phyloP scores from a whole-genome alignment of 208 protist genomes.

The Wallacemonas sp. region DNA sequence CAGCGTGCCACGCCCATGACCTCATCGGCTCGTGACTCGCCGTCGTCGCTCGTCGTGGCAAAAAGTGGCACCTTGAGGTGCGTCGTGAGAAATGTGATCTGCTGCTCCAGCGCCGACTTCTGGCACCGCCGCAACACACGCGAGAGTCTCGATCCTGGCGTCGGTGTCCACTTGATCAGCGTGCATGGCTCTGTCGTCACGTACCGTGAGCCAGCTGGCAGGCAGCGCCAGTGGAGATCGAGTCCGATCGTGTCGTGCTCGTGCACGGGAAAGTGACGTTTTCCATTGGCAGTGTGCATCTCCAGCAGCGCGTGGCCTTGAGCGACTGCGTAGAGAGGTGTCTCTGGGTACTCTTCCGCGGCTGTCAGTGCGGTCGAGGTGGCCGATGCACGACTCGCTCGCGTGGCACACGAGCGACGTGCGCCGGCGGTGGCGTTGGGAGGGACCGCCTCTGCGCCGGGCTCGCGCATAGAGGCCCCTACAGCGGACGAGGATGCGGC shows the following conservation, averaged over 20 bases:
- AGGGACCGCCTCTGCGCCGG: too few species aligned
- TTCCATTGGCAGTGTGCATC: slow-evolving; percentile 24
- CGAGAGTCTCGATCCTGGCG: slow-evolving; percentile 15
- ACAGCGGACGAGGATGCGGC: too few species aligned
- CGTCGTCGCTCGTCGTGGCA: neutral
- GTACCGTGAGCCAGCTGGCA: slow-evolving; percentile 61
- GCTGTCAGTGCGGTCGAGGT: neutral
- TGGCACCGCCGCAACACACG: slow-evolving; percentile 35
- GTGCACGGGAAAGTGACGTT: slow-evolving; percentile 47
- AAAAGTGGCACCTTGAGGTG: slow-evolving; percentile 34
- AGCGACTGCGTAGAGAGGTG: slow-evolving; percentile 40
- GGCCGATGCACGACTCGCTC: neutral
- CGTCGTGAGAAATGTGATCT: slow-evolving; percentile 33
- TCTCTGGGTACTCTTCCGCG: slow-evolving; percentile 6
- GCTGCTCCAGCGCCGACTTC: slow-evolving; percentile 33
- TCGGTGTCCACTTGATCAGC: slow-evolving; percentile 37
- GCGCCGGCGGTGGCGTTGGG: neutral
- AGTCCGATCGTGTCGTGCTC: slow-evolving; percentile 60
- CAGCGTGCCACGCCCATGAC: slow-evolving; percentile 26
- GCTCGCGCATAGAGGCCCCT: too few species aligned
- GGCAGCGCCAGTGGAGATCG: slow-evolving; percentile 35
- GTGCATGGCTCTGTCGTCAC: slow-evolving; percentile 47
- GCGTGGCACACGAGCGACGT: neutral
- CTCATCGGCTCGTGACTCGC: neutral
- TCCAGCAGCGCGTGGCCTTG: slow-evolving; percentile 36